phyloP scores from a whole-genome alignment of 2,329 filamentous ascomycete species.

The Fusarium albidum region DNA sequence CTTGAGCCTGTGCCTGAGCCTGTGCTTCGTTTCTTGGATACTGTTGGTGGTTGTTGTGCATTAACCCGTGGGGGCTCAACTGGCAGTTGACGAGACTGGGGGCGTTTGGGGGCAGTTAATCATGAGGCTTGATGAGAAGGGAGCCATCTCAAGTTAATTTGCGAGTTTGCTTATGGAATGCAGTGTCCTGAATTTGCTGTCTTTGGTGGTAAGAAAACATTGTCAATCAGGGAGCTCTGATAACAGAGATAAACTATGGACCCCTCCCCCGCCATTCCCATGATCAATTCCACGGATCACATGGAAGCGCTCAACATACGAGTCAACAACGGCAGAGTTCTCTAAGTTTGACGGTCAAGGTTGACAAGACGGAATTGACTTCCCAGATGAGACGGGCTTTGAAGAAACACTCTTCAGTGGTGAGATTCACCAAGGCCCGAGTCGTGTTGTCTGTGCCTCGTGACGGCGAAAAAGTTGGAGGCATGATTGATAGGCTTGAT shows the following conservation, averaged over 20 bases:
- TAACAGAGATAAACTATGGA: conserved; percentile 1
- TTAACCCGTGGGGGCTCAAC: conserved; percentile 22
- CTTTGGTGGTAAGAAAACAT: neutral
- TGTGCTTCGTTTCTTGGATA: conserved; percentile 25
- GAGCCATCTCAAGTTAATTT: conserved; percentile 7
- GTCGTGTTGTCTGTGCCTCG: neutral
- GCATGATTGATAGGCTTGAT: neutral
- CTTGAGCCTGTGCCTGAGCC: conserved; percentile 12
- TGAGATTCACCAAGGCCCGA: neutral
- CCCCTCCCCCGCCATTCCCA: conserved; percentile 38
- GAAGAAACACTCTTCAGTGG: neutral
- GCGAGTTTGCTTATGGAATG: neutral
- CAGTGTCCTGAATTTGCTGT: neutral
- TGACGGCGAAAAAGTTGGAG: conserved; percentile 8
- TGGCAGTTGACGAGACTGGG: neutral
- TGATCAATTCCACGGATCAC: conserved; percentile 33
- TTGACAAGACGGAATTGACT: conserved; percentile 7
- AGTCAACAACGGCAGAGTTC: conserved; percentile 24
- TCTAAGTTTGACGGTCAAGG: conserved; percentile 10
- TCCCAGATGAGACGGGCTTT: neutral
- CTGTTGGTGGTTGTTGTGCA: conserved; percentile 18
- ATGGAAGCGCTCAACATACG: conserved; percentile 36
- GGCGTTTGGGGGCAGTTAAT: neutral
- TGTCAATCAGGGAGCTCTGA: conserved; percentile 1
- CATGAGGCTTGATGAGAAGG: neutral